Conservation (phyloP, 768 basidiomycete species). For the Phallus indusiatus region DNA sequence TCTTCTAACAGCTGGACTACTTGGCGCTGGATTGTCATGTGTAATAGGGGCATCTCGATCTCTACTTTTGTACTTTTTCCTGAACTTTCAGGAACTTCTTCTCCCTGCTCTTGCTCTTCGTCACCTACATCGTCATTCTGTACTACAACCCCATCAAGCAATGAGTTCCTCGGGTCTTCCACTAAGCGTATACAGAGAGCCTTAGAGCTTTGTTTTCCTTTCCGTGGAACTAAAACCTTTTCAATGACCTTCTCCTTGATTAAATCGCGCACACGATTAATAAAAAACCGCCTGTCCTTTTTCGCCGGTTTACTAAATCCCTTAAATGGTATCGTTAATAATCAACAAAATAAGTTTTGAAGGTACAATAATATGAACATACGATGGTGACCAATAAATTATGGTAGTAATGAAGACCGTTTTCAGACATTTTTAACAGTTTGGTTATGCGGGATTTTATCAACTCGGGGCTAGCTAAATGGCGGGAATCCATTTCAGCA, state of each 20-base stretch:
- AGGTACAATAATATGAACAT: slow-evolving; percentile 17
- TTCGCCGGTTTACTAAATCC: slow-evolving; percentile 69
- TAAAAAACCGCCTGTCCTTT: slow-evolving; percentile 76
- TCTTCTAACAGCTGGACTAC: slow-evolving; percentile 65
- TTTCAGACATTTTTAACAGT: slow-evolving; percentile 59
- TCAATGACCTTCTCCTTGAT: slow-evolving; percentile 67
- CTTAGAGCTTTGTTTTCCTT: slow-evolving; percentile 33
- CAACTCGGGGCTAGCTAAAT: slow-evolving; percentile 66
- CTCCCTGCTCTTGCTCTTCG: slow-evolving; percentile 35
- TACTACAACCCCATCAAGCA: slow-evolving; percentile 23
- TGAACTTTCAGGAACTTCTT: slow-evolving; percentile 29
- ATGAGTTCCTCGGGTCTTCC: slow-evolving; percentile 25
- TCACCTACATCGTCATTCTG: not conserved
- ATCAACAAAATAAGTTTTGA: not conserved
- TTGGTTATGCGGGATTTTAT: slow-evolving; percentile 63
- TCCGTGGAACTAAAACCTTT: slow-evolving; percentile 58
- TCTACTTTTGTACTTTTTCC: not conserved
- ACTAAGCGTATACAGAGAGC: slow-evolving; percentile 64
- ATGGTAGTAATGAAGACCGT: slow-evolving; percentile 59
- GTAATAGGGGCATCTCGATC: slow-evolving; percentile 21
- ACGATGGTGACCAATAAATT: slow-evolving; percentile 77
- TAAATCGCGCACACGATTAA: slow-evolving; percentile 62
- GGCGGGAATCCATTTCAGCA: slow-evolving; percentile 66
- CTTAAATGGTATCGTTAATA: slow-evolving; percentile 27
- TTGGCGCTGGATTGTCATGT: slow-evolving; percentile 69